These are phyloP conservation scores for Tolypocladium tropicale DNA, from an alignment of 2,329 filamentous ascomycete species.

Conservation along the genomic window DNA sequence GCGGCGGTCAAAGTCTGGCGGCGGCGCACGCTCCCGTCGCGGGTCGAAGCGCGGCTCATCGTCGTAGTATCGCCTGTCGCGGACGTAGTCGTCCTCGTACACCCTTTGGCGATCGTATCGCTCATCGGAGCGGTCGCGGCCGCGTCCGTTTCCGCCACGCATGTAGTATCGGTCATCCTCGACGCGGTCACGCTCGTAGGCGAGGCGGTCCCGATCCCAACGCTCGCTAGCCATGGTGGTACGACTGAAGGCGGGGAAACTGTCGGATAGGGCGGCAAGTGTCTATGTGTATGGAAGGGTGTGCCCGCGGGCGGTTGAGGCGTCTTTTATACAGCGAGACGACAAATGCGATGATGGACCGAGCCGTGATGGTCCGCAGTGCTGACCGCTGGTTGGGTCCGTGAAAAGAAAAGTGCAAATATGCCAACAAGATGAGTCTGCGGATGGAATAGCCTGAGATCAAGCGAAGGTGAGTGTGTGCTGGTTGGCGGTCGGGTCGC, in stretches of 20 bases:
- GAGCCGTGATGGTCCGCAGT: background rate
- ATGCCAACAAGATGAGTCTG: background rate
- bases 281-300: background rate
- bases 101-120: slow-evolving; percentile 36
- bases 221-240: slow-evolving; percentile 21
- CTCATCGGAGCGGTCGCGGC: slow-evolving; percentile 39
- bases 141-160: slow-evolving; percentile 21
- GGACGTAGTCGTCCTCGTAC: slow-evolving; percentile 35
- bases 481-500: background rate
- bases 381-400: background rate
- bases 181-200: slow-evolving; percentile 26
- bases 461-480: background rate
- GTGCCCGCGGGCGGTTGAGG: background rate
- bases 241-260: background rate
- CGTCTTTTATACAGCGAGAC: background rate
- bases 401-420: background rate
- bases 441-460: background rate
- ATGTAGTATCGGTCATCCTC: slow-evolving; percentile 41
- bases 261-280: background rate
- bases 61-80: slow-evolving; percentile 45
- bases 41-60: slow-evolving; percentile 35
- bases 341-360: background rate
- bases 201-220: slow-evolving; percentile 47
- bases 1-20: slow-evolving; percentile 39
- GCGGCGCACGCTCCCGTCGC: slow-evolving; percentile 20